Base-by-base conservation (phyloP, 441 rosid genomes). In the Geranium incanum region DNA sequence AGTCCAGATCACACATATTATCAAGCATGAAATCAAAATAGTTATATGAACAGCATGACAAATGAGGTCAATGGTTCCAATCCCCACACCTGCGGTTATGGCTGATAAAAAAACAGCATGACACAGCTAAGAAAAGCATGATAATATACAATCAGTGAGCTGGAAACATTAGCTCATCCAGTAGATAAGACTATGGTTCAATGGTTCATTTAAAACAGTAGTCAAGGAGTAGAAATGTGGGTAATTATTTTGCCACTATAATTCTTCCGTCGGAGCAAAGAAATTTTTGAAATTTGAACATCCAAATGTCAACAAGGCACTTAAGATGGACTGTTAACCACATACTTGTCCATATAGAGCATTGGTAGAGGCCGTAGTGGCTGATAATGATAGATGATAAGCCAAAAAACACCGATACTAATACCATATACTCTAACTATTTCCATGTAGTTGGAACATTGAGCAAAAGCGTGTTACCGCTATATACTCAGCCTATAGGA, bases 91-190 rank as follows among this genome's bases (percentile, higher is more conserved):
- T 1, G 33, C 33, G 33, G 33, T 28, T 2, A 28, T 28, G 33
- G 33, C 3, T 28, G 33, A 28, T 28, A 28, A 28, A 28, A 2
- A 28, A 28, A 28, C 33, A 28, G 33, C 33, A 28, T 28, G 33
- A 28, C 33, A 21, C 28, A 59, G 18, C 64, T 19, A 0, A 16
- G 28, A 3, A 62, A 62, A 62, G 28, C 11, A 21, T 28, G n/a
- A 6, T 23, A 9, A 2, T 5, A 23, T 23, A 62, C 33, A 48
- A 48, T 15, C 57, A n/a, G 11, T 13, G 11, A 48, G 3, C 16
- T 48, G n/a, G 57, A n/a, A 62, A 62, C 37, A 62, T 62, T 9
- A 9, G 66, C 66, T 28, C 15, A 62, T 62, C 66, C 28, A 62
- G 1, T 21, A 62, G 36, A 62, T 21, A 62, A 18, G 66, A 36